Evolutionary conservation across 371 early-diverging fungal species (phyloP), one percentile per base, ranked within the genome.

Genomic region (Choanephora cucurbitarum): DNA sequence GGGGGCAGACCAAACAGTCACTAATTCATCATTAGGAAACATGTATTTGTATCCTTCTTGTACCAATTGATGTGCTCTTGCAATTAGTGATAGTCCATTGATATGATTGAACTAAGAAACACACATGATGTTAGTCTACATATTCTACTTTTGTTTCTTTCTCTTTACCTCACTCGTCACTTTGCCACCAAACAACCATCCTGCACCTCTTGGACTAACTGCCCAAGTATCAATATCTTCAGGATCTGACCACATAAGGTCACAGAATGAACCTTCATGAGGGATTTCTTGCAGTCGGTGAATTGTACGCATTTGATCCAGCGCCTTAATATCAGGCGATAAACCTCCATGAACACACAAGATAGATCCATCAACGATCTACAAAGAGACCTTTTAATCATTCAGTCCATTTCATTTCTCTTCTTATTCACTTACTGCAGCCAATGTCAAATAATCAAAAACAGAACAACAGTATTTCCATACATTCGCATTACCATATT

Each of bases 321-420:
- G 76, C 13, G 97, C 73, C 92, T 94, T 73, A 58, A 99, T 93
- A 28, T 95, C 93, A 15, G 99, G 99, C 21, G 97, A 97, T 44
- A 99, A 77, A 44, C 99, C 99, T 51, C 99, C 99, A 79, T 99
- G 99, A 49, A 98, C 89, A 83, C 99, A 99, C 75, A 99, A 95
- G 57, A 94, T 92, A 1, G 74, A 64, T 14, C 77, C 77, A 62
- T 77, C 88, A 83, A 70, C 60, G 40, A 65, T 70, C 72, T 73
- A 64, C n/a, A n/a, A n/a, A n/a, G n/a, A n/a, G n/a, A n/a, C n/a
- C n/a, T n/a, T n/a, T n/a, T n/a, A 32, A 22, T 5, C 31, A 24
- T 17, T 23, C 28, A 4, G 18, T 15, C 4, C 41, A 13, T 23
- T 24, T 14, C 34, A 2, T 23, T 18, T 17, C 19, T 34, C 15